A percentile compares a stretch with the other conserved stretches of the same genome.
Conservation (phyloP, 768 basidiomycete genomes). For the Pisolithus marmoratus region DNA sequence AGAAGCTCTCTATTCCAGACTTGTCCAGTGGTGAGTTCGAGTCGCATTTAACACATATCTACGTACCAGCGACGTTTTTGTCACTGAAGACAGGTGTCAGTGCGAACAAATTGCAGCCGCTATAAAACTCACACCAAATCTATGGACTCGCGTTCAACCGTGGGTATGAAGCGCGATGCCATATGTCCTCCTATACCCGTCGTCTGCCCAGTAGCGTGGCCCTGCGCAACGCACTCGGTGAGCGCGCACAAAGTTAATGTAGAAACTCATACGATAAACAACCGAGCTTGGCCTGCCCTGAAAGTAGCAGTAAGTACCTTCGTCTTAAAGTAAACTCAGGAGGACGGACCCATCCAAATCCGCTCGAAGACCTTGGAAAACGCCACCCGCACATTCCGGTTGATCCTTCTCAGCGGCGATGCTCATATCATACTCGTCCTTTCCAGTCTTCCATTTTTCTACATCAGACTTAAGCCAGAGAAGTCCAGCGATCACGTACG, state of each 20-base stretch:
- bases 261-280: constrained; percentile 71
- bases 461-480: neutral
- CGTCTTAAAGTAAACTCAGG: constrained; percentile 7
- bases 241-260: neutral
- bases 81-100: constrained; percentile 43
- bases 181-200: constrained; percentile 73
- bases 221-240: constrained; percentile 37
- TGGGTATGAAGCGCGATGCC: constrained; percentile 86
- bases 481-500: constrained; percentile 34
- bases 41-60: neutral
- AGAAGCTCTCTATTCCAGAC: constrained; percentile 92
- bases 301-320: constrained; percentile 10
- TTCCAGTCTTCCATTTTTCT: constrained; percentile 54
- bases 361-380: constrained; percentile 83
- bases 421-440: constrained; percentile 74
- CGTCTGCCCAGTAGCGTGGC: constrained; percentile 88
- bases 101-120: neutral
- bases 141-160: constrained; percentile 92
- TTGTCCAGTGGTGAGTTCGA: constrained; percentile 18
- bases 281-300: constrained; percentile 61
- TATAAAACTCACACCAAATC: constrained; percentile 65
- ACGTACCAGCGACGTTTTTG: constrained; percentile 68
- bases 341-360: constrained; percentile 70
- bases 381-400: constrained; percentile 50
- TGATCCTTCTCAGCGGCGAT: constrained; percentile 59